Evolutionary conservation across 306 rosid species (phyloP), one percentile per base, ranked within the genome.

Genomic region (Prunus padus): DNA sequence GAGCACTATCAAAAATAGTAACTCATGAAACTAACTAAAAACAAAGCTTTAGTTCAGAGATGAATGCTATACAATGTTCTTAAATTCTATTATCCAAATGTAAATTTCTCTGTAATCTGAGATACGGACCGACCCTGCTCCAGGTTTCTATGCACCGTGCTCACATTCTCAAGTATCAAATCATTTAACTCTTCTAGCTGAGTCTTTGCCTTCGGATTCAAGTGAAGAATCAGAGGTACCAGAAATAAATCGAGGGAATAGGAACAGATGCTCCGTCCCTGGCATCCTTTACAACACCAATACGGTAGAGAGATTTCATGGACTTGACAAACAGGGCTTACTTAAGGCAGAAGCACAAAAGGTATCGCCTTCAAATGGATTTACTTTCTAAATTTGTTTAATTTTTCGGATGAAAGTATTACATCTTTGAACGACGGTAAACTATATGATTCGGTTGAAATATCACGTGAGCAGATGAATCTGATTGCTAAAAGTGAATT

Each of bases 111-210:
- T 19, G 23, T 62, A 56, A 69, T 79, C 75, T 77, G 37, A 74
- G 62, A 37, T 50, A 37, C 67, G 78, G 50, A 75, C 44, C 62
- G 52, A 52, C 66, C 60, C 51, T 66, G 47, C 81, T 76, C 69
- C 85, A 95, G 97, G 98, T 45, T 95, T 92, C 86, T 89, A 82
- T 73, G 97, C 98, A 8, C 98, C 98, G 18, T 90, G 97, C 79
- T 90, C 97, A 22, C 97, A 90, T 79, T 82, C 93, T 80, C 97
- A 80, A 81, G 91, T 95, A 19, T 86, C 97, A 54, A 95, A 92
- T 80, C 85, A 85, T 86, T 82, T 95, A 54, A 90, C 92, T 77
- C 89, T 95, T 74, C 63, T 87, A 60, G 82, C 90, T 5, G 97
- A 95, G 82, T 95, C 98, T 51, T 80, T 92, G 65, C 97, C 97